Evolutionary conservation across 1,284 basidiomycete genomes (phyloP), one percentile per base, ranked within the genome.

Genomic region (Moesziomyces globuligerus): DNA sequence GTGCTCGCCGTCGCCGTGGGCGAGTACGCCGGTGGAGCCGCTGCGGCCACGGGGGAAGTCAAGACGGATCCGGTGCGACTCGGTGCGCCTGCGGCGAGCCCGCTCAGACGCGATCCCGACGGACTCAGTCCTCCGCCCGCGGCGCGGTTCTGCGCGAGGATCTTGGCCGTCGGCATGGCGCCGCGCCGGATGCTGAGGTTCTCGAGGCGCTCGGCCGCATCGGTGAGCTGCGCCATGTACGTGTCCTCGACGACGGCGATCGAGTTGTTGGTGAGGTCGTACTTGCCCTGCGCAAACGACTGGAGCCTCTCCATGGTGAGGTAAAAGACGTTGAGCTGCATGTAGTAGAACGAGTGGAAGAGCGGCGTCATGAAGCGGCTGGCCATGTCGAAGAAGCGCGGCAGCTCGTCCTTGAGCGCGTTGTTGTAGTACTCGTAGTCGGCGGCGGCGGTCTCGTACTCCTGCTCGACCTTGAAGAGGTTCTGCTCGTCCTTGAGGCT

Each of bases 301-400:
- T 91, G 91, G 79, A 97, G 86, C 85, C 94, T 94, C 84, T 98
- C 95, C 62, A 95, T 86, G 81, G 96, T 89, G 60, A 95, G 86
- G 83, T 96, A 97, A 84, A 90, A 95, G 55, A 97, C 91, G 83
- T 97, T 97, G 91, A 81, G 68, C 56, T 98, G 94, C 95, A 98
- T 98, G 84, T 97, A 99, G 87, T 93, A 99, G 86, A 95, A 94
- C 23, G 93, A 95, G 80, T 97, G 91, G 87, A 97, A 98, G 15
- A 98, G 86, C 1, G 96, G 96, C 71, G 95, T 91, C 81, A 98
- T 92, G 84, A 98, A 97, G 61, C 90, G 88, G 1, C 91, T 90
- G 1, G 91, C 87, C 77, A 97, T 87, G 26, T 87, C 87, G 85
- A 98, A 89, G 86, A 98, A 98, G 18, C 88, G 87, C 1, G 95